Percentiles rank a stretch among this genome's conserved stretches.
These are phyloP conservation scores for Malassezia yamatoensis DNA, from an alignment of 1,284 basidiomycete species.

Conservation along the genomic window DNA sequence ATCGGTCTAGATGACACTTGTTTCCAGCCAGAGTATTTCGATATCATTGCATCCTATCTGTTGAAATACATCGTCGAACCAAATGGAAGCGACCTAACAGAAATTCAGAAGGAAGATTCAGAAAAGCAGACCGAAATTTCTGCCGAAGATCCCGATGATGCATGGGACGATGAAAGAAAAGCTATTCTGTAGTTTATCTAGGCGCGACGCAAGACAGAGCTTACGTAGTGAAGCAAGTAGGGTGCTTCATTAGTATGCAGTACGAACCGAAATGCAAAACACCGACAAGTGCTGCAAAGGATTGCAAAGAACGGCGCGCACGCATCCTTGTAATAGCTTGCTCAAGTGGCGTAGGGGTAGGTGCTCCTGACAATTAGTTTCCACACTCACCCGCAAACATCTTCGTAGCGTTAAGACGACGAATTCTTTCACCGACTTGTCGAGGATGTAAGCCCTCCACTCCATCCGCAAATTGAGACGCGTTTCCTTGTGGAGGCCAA, in stretches of 20 bases:
- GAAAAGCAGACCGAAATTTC: neutral
- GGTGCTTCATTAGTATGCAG: constrained; percentile 6
- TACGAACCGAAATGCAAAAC: constrained; percentile 19
- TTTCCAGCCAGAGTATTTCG: constrained; percentile 38
- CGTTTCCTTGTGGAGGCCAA: no score
- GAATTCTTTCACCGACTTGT: no score
- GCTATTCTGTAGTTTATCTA: constrained; percentile 9
- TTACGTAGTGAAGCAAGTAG: constrained; percentile 16
- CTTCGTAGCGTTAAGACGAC: neutral
- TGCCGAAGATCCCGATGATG: neutral
- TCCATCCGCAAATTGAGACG: no score
- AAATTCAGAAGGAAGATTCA: neutral
- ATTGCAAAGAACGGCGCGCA: constrained; percentile 12
- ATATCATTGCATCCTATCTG: constrained; percentile 34
- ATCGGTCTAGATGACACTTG: constrained; percentile 35
- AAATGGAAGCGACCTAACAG: neutral
- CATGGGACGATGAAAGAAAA: constrained; percentile 4
- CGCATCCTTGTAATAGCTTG: constrained; percentile 13
- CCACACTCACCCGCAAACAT: constrained; percentile 16
- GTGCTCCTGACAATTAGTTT: constrained; percentile 11
- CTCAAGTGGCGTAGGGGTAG: constrained; percentile 15
- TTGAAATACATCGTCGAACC: constrained; percentile 17
- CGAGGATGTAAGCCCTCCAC: no score
- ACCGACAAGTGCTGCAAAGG: constrained; percentile 15
- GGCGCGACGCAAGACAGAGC: neutral